These are phyloP conservation scores for Lentithecium fluviatile DNA, from an alignment of 495 filamentous ascomycete species.

Conservation along the genomic window DNA sequence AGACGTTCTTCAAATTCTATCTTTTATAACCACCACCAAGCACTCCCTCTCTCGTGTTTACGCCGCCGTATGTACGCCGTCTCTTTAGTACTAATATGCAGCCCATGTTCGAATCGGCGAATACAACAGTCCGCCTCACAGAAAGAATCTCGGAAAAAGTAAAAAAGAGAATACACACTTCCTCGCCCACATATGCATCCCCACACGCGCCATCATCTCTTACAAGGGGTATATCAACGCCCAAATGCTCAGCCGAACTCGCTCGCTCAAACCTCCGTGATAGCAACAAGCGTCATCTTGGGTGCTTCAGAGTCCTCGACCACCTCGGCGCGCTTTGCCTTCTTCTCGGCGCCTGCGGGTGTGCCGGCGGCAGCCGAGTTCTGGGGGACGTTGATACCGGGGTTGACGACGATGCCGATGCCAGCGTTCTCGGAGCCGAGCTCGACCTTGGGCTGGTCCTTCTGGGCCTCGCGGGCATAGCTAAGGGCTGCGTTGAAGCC, in stretches of 20 bases:
- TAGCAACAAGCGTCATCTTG: constrained; percentile 38
- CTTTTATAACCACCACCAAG: not conserved
- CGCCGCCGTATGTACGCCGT: too few relatives aligned
- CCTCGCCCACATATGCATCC: not conserved
- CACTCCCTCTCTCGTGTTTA: not conserved
- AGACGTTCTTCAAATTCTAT: not conserved
- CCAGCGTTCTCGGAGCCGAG: constrained; percentile 33
- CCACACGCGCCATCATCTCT: not conserved
- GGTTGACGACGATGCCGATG: constrained; percentile 36
- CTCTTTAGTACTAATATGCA: too few relatives aligned
- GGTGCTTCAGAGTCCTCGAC: constrained; percentile 26
- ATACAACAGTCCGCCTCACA: too few relatives aligned
- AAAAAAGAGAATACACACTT: not conserved
- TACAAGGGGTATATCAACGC: constrained; percentile 26
- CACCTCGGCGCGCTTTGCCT: constrained; percentile 19
- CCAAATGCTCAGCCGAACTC: not conserved
- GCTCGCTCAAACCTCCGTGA: constrained; percentile 34
- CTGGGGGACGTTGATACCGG: constrained; percentile 36
- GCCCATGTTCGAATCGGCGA: too few relatives aligned
- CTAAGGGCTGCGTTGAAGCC: constrained; percentile 37
- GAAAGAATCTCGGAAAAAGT: too few relatives aligned
- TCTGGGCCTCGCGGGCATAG: constrained; percentile 36
- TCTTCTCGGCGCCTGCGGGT: constrained; percentile 6
- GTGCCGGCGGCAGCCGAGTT: constrained; percentile 34
- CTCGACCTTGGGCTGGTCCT: constrained; percentile 39